Evolutionary conservation across 306 rosid species (phyloP).

Genomic region (Sesbania bispinosa): DNA sequence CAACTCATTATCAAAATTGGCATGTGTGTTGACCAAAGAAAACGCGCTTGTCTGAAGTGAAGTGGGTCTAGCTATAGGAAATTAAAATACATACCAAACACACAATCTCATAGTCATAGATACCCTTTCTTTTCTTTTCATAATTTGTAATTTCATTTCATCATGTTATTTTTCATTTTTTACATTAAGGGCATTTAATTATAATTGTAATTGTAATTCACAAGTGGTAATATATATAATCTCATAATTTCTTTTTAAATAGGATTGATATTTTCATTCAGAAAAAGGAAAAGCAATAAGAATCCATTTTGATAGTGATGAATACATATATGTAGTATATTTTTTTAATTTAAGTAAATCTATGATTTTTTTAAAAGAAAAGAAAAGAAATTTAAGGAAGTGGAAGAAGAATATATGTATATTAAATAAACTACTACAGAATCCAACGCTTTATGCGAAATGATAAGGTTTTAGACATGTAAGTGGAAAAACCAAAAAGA

Average conservation of each 20-base stretch:
- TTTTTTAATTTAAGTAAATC: not conserved
- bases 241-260: not conserved
- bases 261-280: not conserved
- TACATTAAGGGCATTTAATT: not conserved
- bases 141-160: not conserved
- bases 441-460: constrained; percentile 36
- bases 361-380: not conserved
- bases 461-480: constrained; percentile 33
- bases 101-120: not conserved
- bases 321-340: not conserved
- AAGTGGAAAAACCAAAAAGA: constrained; percentile 32
- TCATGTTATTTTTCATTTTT: not conserved
- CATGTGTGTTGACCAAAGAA: constrained; percentile 35
- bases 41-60: constrained; percentile 8
- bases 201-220: no score
- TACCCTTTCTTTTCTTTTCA: not conserved
- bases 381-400: constrained; percentile 3
- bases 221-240: not conserved
- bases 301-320: constrained; percentile 6
- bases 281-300: not conserved
- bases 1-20: constrained; percentile 28
- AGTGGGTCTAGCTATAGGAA: not conserved
- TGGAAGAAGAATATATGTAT: constrained; percentile 37
- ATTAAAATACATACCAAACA: constrained; percentile 1
- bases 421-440: constrained; percentile 6